Conservation (phyloP, 495 filamentous ascomycete genomes). For the Talaromyces stipitatus region DNA sequence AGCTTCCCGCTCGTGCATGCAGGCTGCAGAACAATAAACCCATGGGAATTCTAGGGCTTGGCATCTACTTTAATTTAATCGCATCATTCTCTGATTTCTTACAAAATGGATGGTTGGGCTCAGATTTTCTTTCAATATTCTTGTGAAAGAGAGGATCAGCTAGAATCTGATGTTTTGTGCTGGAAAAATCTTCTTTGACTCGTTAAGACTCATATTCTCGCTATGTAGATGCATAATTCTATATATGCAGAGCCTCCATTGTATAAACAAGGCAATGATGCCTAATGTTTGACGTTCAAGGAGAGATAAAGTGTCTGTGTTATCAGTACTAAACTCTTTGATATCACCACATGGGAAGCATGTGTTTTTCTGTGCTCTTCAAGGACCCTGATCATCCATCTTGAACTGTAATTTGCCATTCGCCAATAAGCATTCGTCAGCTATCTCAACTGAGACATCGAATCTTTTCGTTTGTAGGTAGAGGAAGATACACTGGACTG, state of each 20-base stretch:
- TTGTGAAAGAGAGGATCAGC: neutral
- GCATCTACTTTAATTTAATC: conserved; percentile 4
- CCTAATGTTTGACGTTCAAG: neutral
- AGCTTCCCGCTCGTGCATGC: neutral
- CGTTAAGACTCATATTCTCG: too few relatives aligned
- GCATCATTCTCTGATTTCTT: neutral
- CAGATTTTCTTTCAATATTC: neutral
- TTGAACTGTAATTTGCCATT: neutral
- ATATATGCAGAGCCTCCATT: neutral
- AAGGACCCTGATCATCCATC: neutral
- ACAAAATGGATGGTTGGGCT: neutral
- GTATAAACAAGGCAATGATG: neutral
- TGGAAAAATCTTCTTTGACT: neutral
- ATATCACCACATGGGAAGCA: too few relatives aligned
- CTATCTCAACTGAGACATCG: neutral
- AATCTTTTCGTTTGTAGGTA: neutral
- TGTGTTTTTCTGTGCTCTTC: too few relatives aligned
- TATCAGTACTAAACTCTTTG: neutral
- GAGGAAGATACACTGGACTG: neutral
- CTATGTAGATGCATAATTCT: too few relatives aligned
- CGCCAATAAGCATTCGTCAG: neutral
- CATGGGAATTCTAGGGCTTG: neutral
- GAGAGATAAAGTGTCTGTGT: neutral
- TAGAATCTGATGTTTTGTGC: neutral
- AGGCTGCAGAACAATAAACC: neutral